A percentile compares a stretch with the other conserved stretches of the same genome.
Evolutionary conservation across 306 rosid genomes (phyloP).

Genomic region (Medicago truncatula): DNA sequence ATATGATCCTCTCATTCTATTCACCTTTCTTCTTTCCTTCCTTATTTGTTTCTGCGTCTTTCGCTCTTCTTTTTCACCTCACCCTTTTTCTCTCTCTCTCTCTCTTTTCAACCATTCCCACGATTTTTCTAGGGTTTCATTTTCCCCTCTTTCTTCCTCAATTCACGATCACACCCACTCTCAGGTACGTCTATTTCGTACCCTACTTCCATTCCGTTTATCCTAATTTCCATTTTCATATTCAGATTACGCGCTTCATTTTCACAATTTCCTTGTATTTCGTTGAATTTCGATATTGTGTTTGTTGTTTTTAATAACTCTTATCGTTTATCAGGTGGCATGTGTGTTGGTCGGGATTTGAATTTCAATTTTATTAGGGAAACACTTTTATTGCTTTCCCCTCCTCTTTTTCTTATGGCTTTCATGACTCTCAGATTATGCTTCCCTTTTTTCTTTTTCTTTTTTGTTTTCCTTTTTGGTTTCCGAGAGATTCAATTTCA

Average conservation of each 20-base stretch:
- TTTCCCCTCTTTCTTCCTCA: slow-evolving; percentile 18
- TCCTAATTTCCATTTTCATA: slow-evolving; percentile 43
- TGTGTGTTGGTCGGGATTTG: slow-evolving; percentile 52
- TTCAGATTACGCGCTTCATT: slow-evolving; percentile 32
- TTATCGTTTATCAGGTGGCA: slow-evolving; percentile 58
- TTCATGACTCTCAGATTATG: slow-evolving; percentile 50
- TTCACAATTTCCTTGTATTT: background rate
- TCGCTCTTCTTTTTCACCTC: slow-evolving; percentile 12
- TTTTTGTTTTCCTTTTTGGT: slow-evolving; percentile 53
- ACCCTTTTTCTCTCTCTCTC: slow-evolving; percentile 33
- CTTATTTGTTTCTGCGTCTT: slow-evolving; percentile 34
- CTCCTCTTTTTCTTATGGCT: slow-evolving; percentile 34
- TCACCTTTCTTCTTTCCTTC: slow-evolving; percentile 2
- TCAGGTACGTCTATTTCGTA: slow-evolving; percentile 53
- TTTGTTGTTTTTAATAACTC: slow-evolving; percentile 47
- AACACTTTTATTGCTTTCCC: slow-evolving; percentile 20
- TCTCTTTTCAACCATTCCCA: slow-evolving; percentile 31
- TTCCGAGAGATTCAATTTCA: slow-evolving; percentile 49
- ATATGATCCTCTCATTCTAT: slow-evolving; percentile 16
- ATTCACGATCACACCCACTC: slow-evolving; percentile 22
- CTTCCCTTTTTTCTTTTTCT: slow-evolving; percentile 52
- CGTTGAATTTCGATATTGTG: too few species aligned
- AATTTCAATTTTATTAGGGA: slow-evolving; percentile 62
- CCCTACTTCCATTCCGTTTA: slow-evolving; percentile 47
- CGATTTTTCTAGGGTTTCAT: slow-evolving; percentile 49